Evolutionary conservation across 139 green algal species (phyloP).

Genomic region (Chlamydomonas schloesseri): DNA sequence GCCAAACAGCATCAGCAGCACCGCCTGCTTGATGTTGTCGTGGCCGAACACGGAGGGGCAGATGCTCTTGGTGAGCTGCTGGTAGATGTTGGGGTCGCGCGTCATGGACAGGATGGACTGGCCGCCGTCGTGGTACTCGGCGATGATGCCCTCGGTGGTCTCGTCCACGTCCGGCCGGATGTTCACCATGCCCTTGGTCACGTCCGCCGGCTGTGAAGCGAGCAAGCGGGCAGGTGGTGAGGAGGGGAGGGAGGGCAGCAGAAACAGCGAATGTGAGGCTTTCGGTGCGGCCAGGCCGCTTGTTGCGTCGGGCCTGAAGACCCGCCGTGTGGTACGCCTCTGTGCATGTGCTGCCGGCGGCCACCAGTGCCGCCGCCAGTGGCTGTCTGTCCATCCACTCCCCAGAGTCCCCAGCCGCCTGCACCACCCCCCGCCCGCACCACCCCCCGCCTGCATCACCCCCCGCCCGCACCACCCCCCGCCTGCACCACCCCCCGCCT

Average conservation of each 20-base stretch:
- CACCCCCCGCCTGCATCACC: too few species aligned
- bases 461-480: too few species aligned
- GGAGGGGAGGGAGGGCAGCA: not conserved
- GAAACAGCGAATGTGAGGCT: not conserved
- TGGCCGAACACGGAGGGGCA: slow-evolving; percentile 91
- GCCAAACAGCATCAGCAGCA: slow-evolving; percentile 95
- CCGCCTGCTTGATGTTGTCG: slow-evolving; percentile 88
- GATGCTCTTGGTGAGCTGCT: slow-evolving; percentile 81
- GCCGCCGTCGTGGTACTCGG: slow-evolving; percentile 65
- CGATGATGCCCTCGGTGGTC: slow-evolving; percentile 73
- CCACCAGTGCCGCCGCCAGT: too few species aligned
- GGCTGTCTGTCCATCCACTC: too few species aligned
- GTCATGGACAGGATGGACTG: slow-evolving; percentile 59
- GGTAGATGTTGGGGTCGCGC: slow-evolving; percentile 64
- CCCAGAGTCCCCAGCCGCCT: too few species aligned
- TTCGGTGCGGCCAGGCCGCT: not conserved
- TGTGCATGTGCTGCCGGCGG: too few species aligned
- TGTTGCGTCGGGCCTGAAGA: too few species aligned
- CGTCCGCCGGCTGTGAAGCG: slow-evolving; percentile 66
- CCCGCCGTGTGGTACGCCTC: too few species aligned
- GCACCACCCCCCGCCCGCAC: too few species aligned
- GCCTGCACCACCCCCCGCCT: not conserved
- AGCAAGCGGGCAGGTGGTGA: too few species aligned
- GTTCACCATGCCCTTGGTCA: slow-evolving; percentile 81
- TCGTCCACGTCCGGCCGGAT: slow-evolving; percentile 78